Evolutionary conservation across 1,139 yeast genomes (phyloP), one percentile per base, ranked within the genome.

Genomic region (Magnusiomyces paraingens): DNA sequence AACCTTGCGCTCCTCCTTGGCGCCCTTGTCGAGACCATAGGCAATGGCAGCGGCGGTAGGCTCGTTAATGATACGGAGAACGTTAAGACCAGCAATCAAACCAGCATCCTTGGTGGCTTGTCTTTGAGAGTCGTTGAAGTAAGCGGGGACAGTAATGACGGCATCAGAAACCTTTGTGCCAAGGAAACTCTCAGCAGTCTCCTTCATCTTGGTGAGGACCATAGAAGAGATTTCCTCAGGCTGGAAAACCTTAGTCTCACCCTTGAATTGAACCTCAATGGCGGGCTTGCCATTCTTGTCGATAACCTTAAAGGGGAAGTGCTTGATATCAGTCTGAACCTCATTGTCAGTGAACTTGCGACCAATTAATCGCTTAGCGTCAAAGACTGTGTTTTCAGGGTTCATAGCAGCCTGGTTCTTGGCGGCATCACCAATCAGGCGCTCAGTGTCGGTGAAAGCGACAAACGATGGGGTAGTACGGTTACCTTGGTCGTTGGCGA

Each of bases 31-130:
- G 70, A 89, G 84, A 84, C 96, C 96, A 82, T 88, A 88, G 72
- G 96, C 96, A 81, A 88, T 88, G 69, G 96, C 96, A 70, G 96
- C 96, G 65, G 96, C 96, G 62, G 96, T 88, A 72, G 96, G 96
- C 81, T 88, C 96, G 84, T 88, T 88, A 67, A 88, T 87, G 77
- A 88, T 88, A 78, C 96, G 85, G 74, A 87, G 80, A 70, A 88
- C 95, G 82, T 88, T 87, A 73, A 88, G 83, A 75, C 96, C 96
- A 69, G 96, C 86, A 79, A 88, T 88, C 78, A 88, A 84, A 84
- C 95, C 96, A 65, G 96, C 95, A 76, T 88, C 47, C 51, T 48
- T 48, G 46, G 51, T 48, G 15, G 51, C 51, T 39, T 48, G 51
- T 41, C 51, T 39, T 36, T 41, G 51, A 15, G 47, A 49, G 41